Percentiles rank a stretch among this genome's conserved stretches.
These are phyloP conservation scores for Monoraphidium neglectum DNA, from an alignment of 139 green algal genomes.

Conservation along the genomic window DNA sequence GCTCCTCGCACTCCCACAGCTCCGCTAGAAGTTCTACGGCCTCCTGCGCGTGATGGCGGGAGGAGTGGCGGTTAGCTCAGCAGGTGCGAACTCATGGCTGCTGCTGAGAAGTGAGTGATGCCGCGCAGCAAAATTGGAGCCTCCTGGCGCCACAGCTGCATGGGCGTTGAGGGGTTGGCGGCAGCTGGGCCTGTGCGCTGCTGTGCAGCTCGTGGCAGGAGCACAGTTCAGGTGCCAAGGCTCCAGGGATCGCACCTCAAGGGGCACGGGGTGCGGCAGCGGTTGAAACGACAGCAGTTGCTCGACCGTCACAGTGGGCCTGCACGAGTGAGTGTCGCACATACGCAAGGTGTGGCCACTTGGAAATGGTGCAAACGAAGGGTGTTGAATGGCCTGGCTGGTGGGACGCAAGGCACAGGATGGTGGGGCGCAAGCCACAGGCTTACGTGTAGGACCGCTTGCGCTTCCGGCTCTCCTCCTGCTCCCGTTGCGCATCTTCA, in stretches of 20 bases:
- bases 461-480: neutral
- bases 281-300: slow-evolving; percentile 16
- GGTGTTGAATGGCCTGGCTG: neutral
- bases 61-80: no score
- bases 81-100: no score
- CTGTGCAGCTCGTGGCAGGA: neutral
- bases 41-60: neutral
- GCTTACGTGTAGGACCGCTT: slow-evolving; percentile 18
- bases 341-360: neutral
- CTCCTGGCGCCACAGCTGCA: neutral
- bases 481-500: no score
- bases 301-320: slow-evolving; percentile 17
- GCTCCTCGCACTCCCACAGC: slow-evolving; percentile 21
- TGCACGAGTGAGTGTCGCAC: neutral
- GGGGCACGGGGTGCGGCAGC: slow-evolving; percentile 17
- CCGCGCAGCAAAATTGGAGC: neutral
- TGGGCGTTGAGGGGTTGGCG: neutral
- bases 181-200: no score
- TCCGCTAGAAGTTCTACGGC: slow-evolving; percentile 21
- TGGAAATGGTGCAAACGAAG: neutral
- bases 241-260: neutral
- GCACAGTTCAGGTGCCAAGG: neutral
- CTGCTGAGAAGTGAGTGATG: no score
- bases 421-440: neutral
- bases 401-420: neutral